Percentiles rank a stretch among this genome's conserved stretches.
These are phyloP conservation scores for Hypoxylon intermedium DNA, from an alignment of 495 filamentous ascomycete species.

Conservation along the genomic window DNA sequence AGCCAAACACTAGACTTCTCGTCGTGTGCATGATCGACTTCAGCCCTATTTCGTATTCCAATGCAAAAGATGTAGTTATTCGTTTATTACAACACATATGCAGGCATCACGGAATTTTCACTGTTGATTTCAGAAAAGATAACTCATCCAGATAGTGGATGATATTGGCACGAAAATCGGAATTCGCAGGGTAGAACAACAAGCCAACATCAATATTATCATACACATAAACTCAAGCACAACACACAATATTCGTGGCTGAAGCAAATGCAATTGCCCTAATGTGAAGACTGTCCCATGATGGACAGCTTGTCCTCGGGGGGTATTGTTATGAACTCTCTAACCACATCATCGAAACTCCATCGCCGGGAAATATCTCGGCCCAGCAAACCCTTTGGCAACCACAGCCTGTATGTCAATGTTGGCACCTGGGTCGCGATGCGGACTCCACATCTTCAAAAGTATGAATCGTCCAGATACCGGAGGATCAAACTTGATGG, in stretches of 20 bases:
- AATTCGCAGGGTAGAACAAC: too few species aligned
- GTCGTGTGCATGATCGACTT: too few species aligned
- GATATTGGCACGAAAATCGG: too few species aligned
- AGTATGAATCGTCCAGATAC: conserved; percentile 82
- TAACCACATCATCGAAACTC: conserved; percentile 49
- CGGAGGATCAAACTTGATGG: conserved; percentile 86
- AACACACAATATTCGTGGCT: not conserved
- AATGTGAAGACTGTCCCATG: conserved; percentile 3
- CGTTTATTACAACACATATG: too few species aligned
- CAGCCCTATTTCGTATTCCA: too few species aligned
- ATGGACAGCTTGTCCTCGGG: conserved; percentile 6
- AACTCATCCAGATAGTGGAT: too few species aligned
- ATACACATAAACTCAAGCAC: too few species aligned
- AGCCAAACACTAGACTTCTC: too few species aligned
- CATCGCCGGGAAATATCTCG: conserved; percentile 74
- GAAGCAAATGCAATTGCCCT: not conserved
- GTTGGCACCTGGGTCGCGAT: conserved; percentile 62
- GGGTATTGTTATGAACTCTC: not conserved
- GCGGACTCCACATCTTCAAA: conserved; percentile 85
- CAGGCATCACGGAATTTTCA: too few species aligned
- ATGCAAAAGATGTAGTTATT: too few species aligned
- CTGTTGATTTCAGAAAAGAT: too few species aligned
- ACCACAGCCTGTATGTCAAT: conserved; percentile 87
- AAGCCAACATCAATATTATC: too few species aligned
- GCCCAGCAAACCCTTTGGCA: conserved; percentile 81